phyloP scores from a whole-genome alignment of 1,284 basidiomycete genomes.

The Ceratobasidium sp. region DNA sequence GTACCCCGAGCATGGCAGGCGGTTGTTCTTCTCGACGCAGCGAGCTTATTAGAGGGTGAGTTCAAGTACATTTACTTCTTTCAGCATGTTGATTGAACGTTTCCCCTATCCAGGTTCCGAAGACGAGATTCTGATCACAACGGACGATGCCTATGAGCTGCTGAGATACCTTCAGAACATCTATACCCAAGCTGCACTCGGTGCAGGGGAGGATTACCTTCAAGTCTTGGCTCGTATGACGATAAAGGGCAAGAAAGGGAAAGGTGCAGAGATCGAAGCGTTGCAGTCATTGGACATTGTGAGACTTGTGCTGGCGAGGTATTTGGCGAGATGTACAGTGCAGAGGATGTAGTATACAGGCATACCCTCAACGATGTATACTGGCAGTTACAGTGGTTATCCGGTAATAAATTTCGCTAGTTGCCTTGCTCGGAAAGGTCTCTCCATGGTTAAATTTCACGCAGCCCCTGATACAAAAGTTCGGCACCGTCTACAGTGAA shows the following conservation, averaged over 20 bases:
- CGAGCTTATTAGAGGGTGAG: constrained; percentile 46
- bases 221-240: constrained; percentile 41
- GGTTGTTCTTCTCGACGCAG: constrained; percentile 47
- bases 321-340: constrained; percentile 45
- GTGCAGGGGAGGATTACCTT: constrained; percentile 46
- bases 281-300: constrained; percentile 46
- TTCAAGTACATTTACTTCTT: neutral
- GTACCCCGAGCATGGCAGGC: constrained; percentile 49
- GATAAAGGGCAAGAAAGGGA: constrained; percentile 30
- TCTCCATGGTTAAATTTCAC: too few relatives aligned
- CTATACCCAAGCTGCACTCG: constrained; percentile 46
- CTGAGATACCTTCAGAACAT: constrained; percentile 48
- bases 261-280: constrained; percentile 37
- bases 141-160: constrained; percentile 47
- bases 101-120: constrained; percentile 40
- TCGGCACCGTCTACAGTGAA: too few relatives aligned
- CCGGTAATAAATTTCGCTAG: too few relatives aligned
- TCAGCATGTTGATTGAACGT: neutral
- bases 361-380: too few relatives aligned
- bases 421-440: too few relatives aligned
- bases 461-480: too few relatives aligned
- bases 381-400: too few relatives aligned
- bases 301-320: constrained; percentile 45
- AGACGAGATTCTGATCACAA: constrained; percentile 46
- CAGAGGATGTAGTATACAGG: constrained; percentile 1